Evolutionary conservation across 2,329 filamentous ascomycete genomes (phyloP), one percentile per base, ranked within the genome.

Genomic region (Diaporthe caulivora): DNA sequence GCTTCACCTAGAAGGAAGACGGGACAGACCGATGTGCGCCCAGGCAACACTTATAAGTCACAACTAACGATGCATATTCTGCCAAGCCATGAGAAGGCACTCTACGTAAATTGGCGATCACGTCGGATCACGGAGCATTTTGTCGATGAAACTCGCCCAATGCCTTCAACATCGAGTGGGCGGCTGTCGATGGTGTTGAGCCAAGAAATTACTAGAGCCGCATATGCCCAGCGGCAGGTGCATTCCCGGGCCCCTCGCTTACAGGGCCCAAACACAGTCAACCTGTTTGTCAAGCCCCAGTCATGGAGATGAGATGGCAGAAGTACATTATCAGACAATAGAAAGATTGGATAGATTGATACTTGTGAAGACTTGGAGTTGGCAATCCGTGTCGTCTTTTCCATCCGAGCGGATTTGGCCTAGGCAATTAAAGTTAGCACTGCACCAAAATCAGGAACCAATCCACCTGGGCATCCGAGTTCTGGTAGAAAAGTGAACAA

Each of bases 81-180:
- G 44, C 62, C 62, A 51, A 67, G 47, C 44, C 47, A 21, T 31
- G 62, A 53, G 47, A 34, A 21, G 13, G 29, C 44, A 24, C n/a
- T 40, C 34, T 17, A 40, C 9, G 17, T 17, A 34, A 11, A 18
- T 17, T 67, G 70, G 11, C 60, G 51, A 57, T 44, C 40, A 64
- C 13, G 49, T 18, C 60, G 49, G 58, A 65, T 67, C 47, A 49
- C 53, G 37, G 49, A 9, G 37, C 11, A 26, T 21, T 53, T 53
- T n/a, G 70, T 68, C 70, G 70, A 72, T 72, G 70, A 72, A 72
- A 72, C 70, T 10, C 60, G 4, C 51, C n/a, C 18, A 29, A n/a
- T 21, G 29, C 40, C 29, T 5, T 55, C 29, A 21, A 49, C 15
- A 37, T 15, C 21, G 7, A 26, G 26, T 29, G 21, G 47, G 31